Evolutionary conservation across 1,284 basidiomycete species (phyloP), one percentile per base, ranked within the genome.

Genomic region (Amylostereum areolatum): DNA sequence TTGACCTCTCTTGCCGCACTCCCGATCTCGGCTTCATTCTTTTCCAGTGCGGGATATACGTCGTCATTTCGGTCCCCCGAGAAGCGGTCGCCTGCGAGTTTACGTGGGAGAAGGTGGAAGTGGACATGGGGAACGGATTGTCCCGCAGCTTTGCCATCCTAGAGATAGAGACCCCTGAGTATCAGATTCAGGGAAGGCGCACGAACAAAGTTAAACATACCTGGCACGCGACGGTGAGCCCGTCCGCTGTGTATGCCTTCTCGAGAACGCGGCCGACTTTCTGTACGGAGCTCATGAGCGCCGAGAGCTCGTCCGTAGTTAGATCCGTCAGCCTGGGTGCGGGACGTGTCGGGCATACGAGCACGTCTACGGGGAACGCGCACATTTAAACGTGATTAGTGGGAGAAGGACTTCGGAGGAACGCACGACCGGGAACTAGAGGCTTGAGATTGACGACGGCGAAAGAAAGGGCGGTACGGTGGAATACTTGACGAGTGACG

Each of bases 361-460:
- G 83, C 2, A 97, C 90, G 70, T 97, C 94, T 96, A 61, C 34
- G 33, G 43, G 45, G 42, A 42, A 46, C 47, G 45, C 47, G 29
- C 36, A 45, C n/a, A 30, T 32, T 46, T 30, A 9, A 45, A 7
- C n/a, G 12, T 33, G 10, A 40, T 29, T 18, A 24, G 34, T 25
- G 12, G n/a, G 18, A 50, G 35, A 25, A 30, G 47, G n/a, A 25
- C 30, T 41, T 45, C 33, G 12, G 24, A 41, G 45, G 44, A 42
- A 77, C 92, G 69, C 64, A 95, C 92, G 92, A 41, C 93, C 93
- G 25, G 92, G 92, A 8, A 96, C 83, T 55, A 97, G 83, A 1
- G 94, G 93, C 61, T 93, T 96, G 54, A 96, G 78, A 64, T 97
- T 97, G 43, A 96, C 93, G 56, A 96, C 86, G 3, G 89, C 93